Evolutionary conservation across 2,329 filamentous ascomycete species (phyloP), one percentile per base, ranked within the genome.

Genomic region (Fusarium globosum): DNA sequence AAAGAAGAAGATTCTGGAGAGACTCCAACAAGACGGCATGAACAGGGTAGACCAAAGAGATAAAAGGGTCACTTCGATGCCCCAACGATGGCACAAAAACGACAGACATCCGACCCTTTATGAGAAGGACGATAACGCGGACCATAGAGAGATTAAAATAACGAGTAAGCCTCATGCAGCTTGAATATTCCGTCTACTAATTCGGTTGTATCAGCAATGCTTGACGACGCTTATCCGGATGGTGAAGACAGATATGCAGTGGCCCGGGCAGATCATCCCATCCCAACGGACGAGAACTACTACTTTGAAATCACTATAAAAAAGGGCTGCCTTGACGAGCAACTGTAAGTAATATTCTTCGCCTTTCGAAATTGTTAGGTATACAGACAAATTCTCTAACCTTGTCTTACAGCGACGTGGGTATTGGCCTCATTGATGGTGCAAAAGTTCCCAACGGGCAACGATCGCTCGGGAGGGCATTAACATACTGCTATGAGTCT

Each of bases 171-270:
- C n/a, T 23, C 2, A 12, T 16, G 6, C 16, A 45, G 0, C 16
- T 11, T 45, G 11, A 0, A 18, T 18, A 18, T 9, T 20, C 7
- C 0, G 2, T 18, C 3, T 26, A 6, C 11, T 45, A 1, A 45
- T 18, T 26, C 0, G 4, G 5, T 6, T 4, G 11, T 26, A 45
- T 6, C 0, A 45, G 42, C n/a, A 26, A 45, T 7, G 16, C n/a
- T 45, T 23, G 23, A 45, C 15, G n/a, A 45, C 10, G 42, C 5
- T 9, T 45, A 26, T 45, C 42, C 42, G 4, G 42, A 45, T 18
- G 42, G n/a, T 6, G 2, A 45, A 45, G 42, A 45, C 42, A 26
- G n/a, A 26, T 45, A 45, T 45, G 42, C 42, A 45, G 42, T 45
- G 0, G 42, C n/a, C 11, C 42, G 42, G 11, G 42, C 42, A 18